These are phyloP conservation scores for Hemerocallis citrina DNA, from an alignment of 106 monocot species.

Conservation along the genomic window DNA sequence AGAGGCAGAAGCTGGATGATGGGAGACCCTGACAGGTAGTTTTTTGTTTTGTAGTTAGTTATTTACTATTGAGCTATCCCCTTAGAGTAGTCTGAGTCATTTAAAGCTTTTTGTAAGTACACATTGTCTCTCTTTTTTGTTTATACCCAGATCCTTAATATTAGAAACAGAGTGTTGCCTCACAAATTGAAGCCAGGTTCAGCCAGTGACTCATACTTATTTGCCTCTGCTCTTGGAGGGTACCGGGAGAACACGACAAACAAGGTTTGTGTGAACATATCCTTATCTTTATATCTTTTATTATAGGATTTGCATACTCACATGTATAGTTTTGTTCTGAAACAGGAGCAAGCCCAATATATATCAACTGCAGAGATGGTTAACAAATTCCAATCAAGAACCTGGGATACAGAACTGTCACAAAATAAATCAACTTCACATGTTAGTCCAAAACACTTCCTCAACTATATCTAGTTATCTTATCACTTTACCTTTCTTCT, in stretches of 20 bases:
- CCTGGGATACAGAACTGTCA: slow-evolving; percentile 53
- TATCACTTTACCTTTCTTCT: no score
- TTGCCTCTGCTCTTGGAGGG: slow-evolving; percentile 15
- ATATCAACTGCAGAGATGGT: slow-evolving; percentile 69
- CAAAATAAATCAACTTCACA: slow-evolving; percentile 28
- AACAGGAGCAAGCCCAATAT: slow-evolving; percentile 31
- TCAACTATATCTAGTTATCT: no score
- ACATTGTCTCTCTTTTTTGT: not conserved
- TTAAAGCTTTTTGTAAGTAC: not conserved
- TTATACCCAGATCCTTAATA: slow-evolving; percentile 55
- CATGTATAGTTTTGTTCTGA: not conserved
- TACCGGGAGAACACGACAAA: slow-evolving; percentile 6
- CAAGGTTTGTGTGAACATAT: slow-evolving; percentile 20
- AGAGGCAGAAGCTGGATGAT: slow-evolving; percentile 75
- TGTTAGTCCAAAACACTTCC: slow-evolving; percentile 17
- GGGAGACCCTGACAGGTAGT: slow-evolving; percentile 59
- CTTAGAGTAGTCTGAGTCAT: no score
- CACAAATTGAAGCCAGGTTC: slow-evolving; percentile 68
- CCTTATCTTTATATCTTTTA: not conserved
- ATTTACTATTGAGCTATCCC: not conserved
- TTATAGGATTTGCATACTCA: not conserved
- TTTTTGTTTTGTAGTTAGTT: not conserved
- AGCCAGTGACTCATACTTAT: slow-evolving; percentile 16
- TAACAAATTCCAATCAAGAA: slow-evolving; percentile 66
- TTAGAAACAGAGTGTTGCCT: slow-evolving; percentile 43